Base-by-base conservation (phyloP, 148 eudicot species). In the Chenopodium berlandieri region DNA sequence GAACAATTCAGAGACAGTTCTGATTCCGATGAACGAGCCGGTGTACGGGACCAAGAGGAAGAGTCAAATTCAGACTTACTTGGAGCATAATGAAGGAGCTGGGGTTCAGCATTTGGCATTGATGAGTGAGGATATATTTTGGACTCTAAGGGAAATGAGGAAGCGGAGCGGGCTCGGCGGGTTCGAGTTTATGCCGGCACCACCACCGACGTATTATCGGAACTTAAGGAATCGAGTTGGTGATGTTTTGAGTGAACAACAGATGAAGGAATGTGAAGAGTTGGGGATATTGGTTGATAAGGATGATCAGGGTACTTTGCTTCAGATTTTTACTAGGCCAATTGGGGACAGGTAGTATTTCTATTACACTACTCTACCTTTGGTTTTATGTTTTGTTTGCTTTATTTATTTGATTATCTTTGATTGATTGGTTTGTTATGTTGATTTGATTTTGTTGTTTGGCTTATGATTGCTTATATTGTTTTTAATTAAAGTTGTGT, bases 111-210 rank as follows among this genome's bases (percentile, higher is more conserved):
- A 96, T 77, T 82, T 96, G 90, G 98, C 99, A 1, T 79, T 96
- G 79, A 81, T 75, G 83, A 87, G 86, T 31, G 91, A 91, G 79
- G 97, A 96, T 81, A 96, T 96, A 60, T 94, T 96, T 80, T 52
- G 83, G 88, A 96, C 97, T 0, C 48, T 96, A 60, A 89, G 91
- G 85, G 99, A 96, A 86, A 96, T 96, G 97, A 91, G 95, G 89
- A 90, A 89, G 85, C 84, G 97, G 70, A 92, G 90, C 70, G 83
- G 85, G 9, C 32, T 94, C 22, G 98, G 99, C 19, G 98, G 98
- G 56, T 96, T 96, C 54, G 99, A 96, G 90, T 96, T 96, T 80
- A 94, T 96, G 99, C 99, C 99, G 16, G 66, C 94, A 30, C 99
- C 99, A 6, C 99, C 99, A 0, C 93, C 93, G 31, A 96, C 95